Evolutionary conservation across 257 asterid species (phyloP), one percentile per base, ranked within the genome.

Genomic region (Solanum sejunctum): DNA sequence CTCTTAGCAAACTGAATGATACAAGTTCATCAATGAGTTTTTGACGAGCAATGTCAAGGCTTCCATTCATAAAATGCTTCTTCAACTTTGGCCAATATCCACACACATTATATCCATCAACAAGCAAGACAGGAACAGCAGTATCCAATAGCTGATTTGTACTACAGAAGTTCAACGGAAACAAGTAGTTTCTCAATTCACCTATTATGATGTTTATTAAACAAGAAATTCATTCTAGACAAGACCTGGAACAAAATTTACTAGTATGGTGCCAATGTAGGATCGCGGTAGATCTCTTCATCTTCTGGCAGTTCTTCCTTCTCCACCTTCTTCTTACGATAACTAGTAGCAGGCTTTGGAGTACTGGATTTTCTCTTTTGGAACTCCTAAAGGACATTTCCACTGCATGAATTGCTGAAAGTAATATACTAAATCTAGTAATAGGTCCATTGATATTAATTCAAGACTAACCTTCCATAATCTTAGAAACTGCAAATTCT

Each of bases 31-130:
- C 98, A 84, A 96, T 70, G 83, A 96, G 99, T 91, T 95, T 95
- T 88, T 95, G 99, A 86, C 99, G 98, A 89, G 98, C 98, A 87
- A 95, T 88, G 86, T 91, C 97, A 57, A 96, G 98, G 58, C 91
- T 90, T 82, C 99, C 99, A 84, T 18, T 88, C 93, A 89, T 87
- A 88, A 96, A 95, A 87, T 96, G 95, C 90, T 95, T 96, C 92
- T 95, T 96, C 90, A 96, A 91, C 93, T 96, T 96, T 0, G 93
- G 89, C 99, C 99, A 96, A 88, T 93, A 96, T 75, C 98, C 99
- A 81, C 99, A 96, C 72, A 96, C 93, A 87, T 96, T 96, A 87
- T 95, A 96, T 83, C 99, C 99, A 91, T 96, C 99, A 89, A 96
- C 98, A 81, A 96, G 99, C 88, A 95, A 91, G 86, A 96, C 99